Evolutionary conservation across 108 stramenopile species (phyloP).

Genomic region (Pseudonitzschia pungens): DNA sequence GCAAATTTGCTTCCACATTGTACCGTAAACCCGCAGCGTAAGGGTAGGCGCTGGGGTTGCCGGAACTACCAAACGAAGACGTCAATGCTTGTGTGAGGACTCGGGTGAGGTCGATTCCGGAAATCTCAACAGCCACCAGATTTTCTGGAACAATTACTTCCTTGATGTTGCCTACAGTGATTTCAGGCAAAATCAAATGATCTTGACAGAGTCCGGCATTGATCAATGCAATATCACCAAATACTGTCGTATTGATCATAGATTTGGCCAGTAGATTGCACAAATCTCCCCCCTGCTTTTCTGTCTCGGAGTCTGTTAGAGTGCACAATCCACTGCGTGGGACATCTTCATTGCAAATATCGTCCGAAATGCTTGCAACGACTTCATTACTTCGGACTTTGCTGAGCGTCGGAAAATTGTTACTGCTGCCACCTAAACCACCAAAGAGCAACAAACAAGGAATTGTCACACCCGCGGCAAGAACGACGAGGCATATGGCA

Average conservation of each 20-base stretch:
- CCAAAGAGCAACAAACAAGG: conserved; percentile 2
- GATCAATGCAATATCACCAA: conserved; percentile 49
- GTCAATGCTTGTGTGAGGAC: conserved; percentile 50
- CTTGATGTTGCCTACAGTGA: conserved; percentile 32
- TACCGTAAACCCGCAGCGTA: conserved; percentile 61
- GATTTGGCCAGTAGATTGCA: conserved; percentile 53
- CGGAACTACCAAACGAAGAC: conserved; percentile 10
- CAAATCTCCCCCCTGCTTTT: conserved; percentile 31
- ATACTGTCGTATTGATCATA: conserved; percentile 30
- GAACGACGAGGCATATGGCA: background rate
- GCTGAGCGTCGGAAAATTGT: background rate
- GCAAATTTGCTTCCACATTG: conserved; percentile 34
- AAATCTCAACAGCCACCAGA: conserved; percentile 38
- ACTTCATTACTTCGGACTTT: background rate
- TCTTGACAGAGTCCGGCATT: conserved; percentile 45
- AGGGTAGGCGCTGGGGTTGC: conserved; percentile 35
- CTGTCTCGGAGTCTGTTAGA: background rate
- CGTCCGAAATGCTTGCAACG: conserved; percentile 8
- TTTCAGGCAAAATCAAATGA: conserved; percentile 28
- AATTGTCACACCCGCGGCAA: background rate
- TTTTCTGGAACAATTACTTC: conserved; percentile 30
- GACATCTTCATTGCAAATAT: conserved; percentile 22
- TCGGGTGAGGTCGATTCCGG: conserved; percentile 35
- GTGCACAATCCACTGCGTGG: conserved; percentile 18
- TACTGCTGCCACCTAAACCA: background rate